Base-by-base conservation (phyloP, 805 yeast genomes). In the Monosporozyma siamensis region DNA sequence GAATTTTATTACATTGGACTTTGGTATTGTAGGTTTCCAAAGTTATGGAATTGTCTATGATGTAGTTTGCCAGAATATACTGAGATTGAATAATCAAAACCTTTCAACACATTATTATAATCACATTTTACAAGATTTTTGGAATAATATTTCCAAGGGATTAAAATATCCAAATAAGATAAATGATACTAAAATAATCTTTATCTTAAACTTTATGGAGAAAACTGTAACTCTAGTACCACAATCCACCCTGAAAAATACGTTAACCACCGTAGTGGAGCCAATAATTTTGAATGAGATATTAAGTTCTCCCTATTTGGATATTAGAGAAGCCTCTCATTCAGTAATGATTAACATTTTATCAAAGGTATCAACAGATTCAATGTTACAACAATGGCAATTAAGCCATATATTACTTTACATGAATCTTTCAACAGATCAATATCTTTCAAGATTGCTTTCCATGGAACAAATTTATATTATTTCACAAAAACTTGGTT, bases 21-120 rank as follows among this genome's bases (percentile, higher is more conserved):
- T 59, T 39, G 64, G 64, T 2, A 41, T 45, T 0, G 38, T 38
- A 4, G 64, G 60, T 1, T 59, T 61, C 32, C 48, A 52, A 26
- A 46, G 58, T 5, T 61, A 58, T 38, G 56, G 54, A 29, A 50
- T 48, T 24, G 50, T 57, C 17, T 50, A 54, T 35, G 52, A 53
- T 7, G 34, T 54, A 4, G 25, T 50, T 11, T 37, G 45, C 23
- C n/a, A 11, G 10, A 8, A 32, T 2, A 11, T 32, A 8, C 14
- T 32, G 3, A 17, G 18, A 12, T 9, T 32, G 21, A 32, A 32
- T 18, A 32, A 32, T 32, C 8, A 18, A 4, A 32, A 32, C 6
- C 10, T 11, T 11, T 20, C 35, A 9, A 32, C 17, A 32, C 23
- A 32, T 18, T 32, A 18, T 32, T 32, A 32, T 20, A 18, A 25